These are phyloP conservation scores for Leptodontidium sp. DNA, from an alignment of 2,329 filamentous ascomycete genomes.

Conservation along the genomic window DNA sequence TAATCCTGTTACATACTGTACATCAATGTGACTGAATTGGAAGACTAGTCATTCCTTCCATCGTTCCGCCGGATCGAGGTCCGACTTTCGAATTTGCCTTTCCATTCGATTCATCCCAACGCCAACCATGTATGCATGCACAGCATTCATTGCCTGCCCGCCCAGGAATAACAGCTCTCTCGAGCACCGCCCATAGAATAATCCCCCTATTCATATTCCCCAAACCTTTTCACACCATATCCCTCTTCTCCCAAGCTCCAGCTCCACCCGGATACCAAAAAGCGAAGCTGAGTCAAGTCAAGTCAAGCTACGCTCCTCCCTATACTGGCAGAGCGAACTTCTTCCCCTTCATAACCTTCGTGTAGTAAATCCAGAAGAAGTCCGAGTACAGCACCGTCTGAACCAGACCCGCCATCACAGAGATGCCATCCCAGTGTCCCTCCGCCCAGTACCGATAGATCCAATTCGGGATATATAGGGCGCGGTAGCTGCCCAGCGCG, in stretches of 20 bases:
- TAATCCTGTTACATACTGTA: conserved; percentile 37
- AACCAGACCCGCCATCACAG: conserved; percentile 86
- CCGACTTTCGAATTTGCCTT: conserved; percentile 17
- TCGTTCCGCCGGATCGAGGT: conserved; percentile 38
- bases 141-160: conserved; percentile 14
- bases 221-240: neutral
- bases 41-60: conserved; percentile 10
- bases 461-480: conserved; percentile 99
- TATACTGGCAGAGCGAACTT: conserved; percentile 88
- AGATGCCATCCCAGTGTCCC: conserved; percentile 83
- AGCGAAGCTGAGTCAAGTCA: neutral
- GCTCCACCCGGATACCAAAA: neutral
- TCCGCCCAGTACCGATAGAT: conserved; percentile 88
- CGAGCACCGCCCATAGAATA: conserved; percentile 15
- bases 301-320: conserved; percentile 34
- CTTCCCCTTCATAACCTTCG: conserved; percentile 89
- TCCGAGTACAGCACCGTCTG: conserved; percentile 97
- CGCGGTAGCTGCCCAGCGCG: conserved; percentile 88
- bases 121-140: conserved; percentile 42
- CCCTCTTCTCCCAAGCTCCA: neutral
- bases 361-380: conserved; percentile 99
- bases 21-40: conserved; percentile 27
- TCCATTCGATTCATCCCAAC: conserved; percentile 34
- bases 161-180: conserved; percentile 19
- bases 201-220: conserved; percentile 1